Conservation (phyloP, 768 basidiomycete species). For the Lepiota venenata region DNA sequence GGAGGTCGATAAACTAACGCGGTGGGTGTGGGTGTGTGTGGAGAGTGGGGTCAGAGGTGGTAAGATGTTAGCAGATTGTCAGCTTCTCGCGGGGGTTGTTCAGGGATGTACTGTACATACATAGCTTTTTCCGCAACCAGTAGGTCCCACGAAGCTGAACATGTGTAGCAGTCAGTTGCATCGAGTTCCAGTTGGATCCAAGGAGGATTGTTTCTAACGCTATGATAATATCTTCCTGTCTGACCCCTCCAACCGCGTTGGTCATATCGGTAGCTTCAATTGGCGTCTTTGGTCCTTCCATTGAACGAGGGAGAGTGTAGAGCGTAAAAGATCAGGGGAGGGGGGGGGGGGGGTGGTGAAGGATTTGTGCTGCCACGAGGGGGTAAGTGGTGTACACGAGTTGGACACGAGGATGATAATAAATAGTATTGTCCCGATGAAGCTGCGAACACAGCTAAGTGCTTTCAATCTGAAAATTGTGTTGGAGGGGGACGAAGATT, state of each 20-base stretch:
- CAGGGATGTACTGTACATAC: background rate
- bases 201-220: background rate
- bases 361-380: no score
- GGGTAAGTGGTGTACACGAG: no score
- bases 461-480: no score
- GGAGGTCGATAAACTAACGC: conserved; percentile 12
- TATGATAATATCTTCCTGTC: background rate
- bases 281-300: background rate
- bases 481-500: no score
- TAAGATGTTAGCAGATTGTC: no score
- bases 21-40: no score
- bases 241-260: background rate
- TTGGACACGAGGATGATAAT: no score
- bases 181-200: background rate
- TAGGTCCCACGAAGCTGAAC: conserved; percentile 3
- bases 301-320: background rate
- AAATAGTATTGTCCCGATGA: no score
- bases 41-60: no score
- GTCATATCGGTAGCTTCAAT: background rate
- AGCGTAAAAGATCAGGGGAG: background rate
- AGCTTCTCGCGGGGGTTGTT: background rate
- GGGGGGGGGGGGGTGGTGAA: no score
- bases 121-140: conserved; percentile 12
- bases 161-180: background rate
- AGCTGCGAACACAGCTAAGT: no score